Percentiles rank a stretch among this genome's conserved stretches.
Evolutionary conservation across 257 asterid species (phyloP).

Genomic region (Coffea canephora): DNA sequence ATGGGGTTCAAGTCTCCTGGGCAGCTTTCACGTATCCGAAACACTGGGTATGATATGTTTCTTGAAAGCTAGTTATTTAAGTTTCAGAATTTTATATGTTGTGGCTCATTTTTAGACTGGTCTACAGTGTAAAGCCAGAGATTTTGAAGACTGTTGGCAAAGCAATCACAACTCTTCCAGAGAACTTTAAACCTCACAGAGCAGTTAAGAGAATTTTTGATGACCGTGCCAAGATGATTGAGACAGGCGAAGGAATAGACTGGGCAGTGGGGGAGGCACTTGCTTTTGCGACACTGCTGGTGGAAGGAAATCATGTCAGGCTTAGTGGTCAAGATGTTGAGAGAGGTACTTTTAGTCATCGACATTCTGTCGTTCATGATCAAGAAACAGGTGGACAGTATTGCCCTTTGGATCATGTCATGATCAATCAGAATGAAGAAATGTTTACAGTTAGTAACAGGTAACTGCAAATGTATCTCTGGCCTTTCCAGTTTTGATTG

Average conservation of each 20-base stretch:
- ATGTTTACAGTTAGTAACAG: conserved; percentile 99
- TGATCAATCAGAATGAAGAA: conserved; percentile 87
- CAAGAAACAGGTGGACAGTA: conserved; percentile 82
- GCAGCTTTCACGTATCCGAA: conserved; percentile 84
- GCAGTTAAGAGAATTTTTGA: conserved; percentile 78
- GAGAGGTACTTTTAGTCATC: conserved; percentile 98
- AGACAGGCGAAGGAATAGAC: conserved; percentile 92
- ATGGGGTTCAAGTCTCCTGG: conserved; percentile 91
- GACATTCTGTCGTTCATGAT: conserved; percentile 89
- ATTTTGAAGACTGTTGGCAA: conserved; percentile 88
- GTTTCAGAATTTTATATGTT: neutral
- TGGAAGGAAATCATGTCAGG: conserved; percentile 97
- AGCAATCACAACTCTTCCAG: conserved; percentile 82
- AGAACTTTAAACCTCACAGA: conserved; percentile 74
- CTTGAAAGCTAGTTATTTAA: conserved; percentile 7
- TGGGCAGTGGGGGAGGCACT: conserved; percentile 98
- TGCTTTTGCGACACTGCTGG: conserved; percentile 93
- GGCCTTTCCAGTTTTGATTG: neutral
- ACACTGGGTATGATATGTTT: conserved; percentile 65
- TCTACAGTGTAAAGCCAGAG: conserved; percentile 83
- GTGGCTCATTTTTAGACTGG: conserved; percentile 13
- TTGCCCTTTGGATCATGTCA: conserved; percentile 94
- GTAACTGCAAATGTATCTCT: conserved; percentile 31
- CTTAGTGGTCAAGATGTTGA: conserved; percentile 99
- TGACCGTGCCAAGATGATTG: conserved; percentile 93